Conservation (phyloP, 257 asterid species). For the Buddleja alternifolia region DNA sequence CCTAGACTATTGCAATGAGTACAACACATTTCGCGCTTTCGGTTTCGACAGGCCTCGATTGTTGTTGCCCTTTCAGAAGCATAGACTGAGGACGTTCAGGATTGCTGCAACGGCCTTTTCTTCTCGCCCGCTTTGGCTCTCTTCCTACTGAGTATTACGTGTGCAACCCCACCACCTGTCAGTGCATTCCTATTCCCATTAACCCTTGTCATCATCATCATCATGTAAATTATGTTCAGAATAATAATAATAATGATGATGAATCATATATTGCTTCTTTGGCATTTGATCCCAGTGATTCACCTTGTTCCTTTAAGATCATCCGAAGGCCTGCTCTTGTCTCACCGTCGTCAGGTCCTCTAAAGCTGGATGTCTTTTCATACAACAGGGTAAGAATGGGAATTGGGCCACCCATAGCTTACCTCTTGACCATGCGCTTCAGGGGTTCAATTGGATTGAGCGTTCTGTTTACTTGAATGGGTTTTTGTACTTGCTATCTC, state of each 20-base stretch:
- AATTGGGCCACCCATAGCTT: neutral
- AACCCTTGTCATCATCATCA: neutral
- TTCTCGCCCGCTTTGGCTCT: neutral
- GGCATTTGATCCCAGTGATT: no score
- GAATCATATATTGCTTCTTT: no score
- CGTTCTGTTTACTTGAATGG: slow-evolving; percentile 10
- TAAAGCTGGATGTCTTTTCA: slow-evolving; percentile 3
- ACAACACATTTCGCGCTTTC: no score
- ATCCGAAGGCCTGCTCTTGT: no score
- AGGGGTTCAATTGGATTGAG: neutral
- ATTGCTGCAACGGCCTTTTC: slow-evolving; percentile 4
- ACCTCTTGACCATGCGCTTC: neutral
- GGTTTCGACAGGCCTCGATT: no score
- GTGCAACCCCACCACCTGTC: slow-evolving; percentile 7
- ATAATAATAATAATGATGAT: no score
- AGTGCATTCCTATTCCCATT: neutral
- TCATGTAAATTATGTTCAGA: no score
- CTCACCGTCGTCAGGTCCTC: neutral
- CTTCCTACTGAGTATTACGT: neutral
- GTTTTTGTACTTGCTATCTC: neutral
- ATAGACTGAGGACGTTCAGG: neutral
- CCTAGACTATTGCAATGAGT: no score
- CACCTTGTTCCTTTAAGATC: neutral
- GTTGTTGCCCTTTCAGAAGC: no score
- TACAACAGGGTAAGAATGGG: neutral